Evolutionary conservation across 164 flowering plant species (phyloP), one percentile per base, ranked within the genome.

Genomic region (grape (Vitis vinifera)): DNA sequence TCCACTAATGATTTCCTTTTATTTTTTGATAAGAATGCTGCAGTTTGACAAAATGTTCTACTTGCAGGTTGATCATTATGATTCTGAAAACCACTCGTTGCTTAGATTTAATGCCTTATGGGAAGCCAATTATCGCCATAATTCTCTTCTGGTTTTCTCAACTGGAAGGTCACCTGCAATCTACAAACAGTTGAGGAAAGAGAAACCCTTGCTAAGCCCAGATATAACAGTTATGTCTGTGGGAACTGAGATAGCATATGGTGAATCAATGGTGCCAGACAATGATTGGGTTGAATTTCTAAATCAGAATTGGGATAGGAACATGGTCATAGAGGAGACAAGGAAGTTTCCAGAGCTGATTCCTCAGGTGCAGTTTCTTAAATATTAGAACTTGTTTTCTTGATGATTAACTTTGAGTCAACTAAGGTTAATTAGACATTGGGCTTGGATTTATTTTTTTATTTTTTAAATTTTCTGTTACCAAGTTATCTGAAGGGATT

Each of bases 211-310:
- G 93, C 71, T 93, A 64, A 96, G 97, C 63, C 99, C 99, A 13
- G 99, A 95, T 74, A 89, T 93, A 70, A 91, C 96, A 29, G 91
- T 95, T 69, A 93, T 88, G 97, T 95, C 99, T 55, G 98, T 95
- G 61, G 99, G 99, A 65, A 95, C 99, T 63, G 99, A 95, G 86
- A 95, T 96, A 73, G 87, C 97, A 8, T 96, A 91, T 80, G 99
- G 99, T 44, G 83, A 82, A 70, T 71, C 80, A 7, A 91, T 96
- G 99, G 88, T 83, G 27, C 92, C 97, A 15, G 98, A 96, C 80
- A 80, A 88, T 69, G 97, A 91, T 52, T 96, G 99, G 98, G 90
- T 88, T 62, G 80, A 82, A 48, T 57, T 68, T 80, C 71, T 93
- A 70, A 90, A 90, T 82, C 81, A 86, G 65, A 95, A 91, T 73